Evolutionary conservation across 805 yeast species (phyloP), one percentile per base, ranked within the genome.

Genomic region (Teunomyces panamensis): DNA sequence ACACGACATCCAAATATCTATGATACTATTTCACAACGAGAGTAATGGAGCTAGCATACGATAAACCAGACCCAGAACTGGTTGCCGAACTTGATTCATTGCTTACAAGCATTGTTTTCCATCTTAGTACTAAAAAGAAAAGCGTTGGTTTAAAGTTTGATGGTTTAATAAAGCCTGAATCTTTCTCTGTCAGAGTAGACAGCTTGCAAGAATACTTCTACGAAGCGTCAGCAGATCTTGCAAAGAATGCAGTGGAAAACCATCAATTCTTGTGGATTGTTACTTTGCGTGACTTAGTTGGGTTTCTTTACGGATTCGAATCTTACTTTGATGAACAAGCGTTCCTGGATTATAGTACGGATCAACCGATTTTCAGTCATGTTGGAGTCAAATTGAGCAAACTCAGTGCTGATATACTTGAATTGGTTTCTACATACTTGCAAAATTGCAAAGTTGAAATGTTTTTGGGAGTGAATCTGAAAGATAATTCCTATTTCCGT

Each of bases 181-280:
- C 50, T 14, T 51, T 58, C 32, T 46, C 29, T 26, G 27, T 20
- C 13, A 46, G 48, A 45, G 39, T 62, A 30, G 56, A 60, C 17
- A 46, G 43, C 28, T 52, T 57, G 17, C 57, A 60, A 33, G 61
- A 56, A 33, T 56, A 48, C 50, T 56, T 52, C 35, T 34, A 39
- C 34, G 62, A 55, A 24, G 45, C 52, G 5, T 44, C 43, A 13
- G 35, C 49, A 16, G 16, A 43, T 3, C 54, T 64, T 9, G 32
- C 27, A 6, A 50, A 53, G n/a, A 33, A 49, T 33, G 49, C 50
- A 0, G n/a, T 53, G 4, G 41, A 26, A 3, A 29, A 45, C 9
- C 58, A 64, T 44, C 53, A 52, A 17, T 41, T 47, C n/a, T 46
- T 62, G 7, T 64, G 68, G 68, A 29, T 63, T 8, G 43, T 48